Base-by-base conservation (phyloP, 768 basidiomycete genomes). In the Trametes cinnabarina region DNA sequence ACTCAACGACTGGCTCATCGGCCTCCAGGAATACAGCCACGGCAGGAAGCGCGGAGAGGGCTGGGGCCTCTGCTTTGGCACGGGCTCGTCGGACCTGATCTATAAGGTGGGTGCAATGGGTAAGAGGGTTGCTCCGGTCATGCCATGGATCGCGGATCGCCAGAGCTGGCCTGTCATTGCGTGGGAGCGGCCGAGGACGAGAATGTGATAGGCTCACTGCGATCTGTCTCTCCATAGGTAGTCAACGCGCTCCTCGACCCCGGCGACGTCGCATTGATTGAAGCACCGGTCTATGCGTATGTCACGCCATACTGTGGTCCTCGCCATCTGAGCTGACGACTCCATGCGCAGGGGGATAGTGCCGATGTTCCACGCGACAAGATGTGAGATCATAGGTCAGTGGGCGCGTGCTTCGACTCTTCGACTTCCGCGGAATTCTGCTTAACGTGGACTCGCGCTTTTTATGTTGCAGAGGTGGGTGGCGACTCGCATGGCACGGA, bases 11-110 rank as follows among this genome's bases (percentile, higher is more conserved):
- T 94, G 91, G 90, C 67, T 93, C 14, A 71, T 77, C 47, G 83
- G 82, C 4, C 73, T 98, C 52, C 93, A 97, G 70, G 84, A 82
- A 63, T 67, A 70, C 10, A 77, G 78, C 39, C 95, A 98, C 65
- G 82, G 82, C 4, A 78, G 92, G 43, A 76, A 77, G 47, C 69
- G 65, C 41, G 79, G 76, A 2, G 71, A 72, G 63, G 86, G 84
- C 7, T 98, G 94, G 94, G 75, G 77, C 41, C 70, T 94, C 10
- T 85, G 83, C 40, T 74, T 97, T 10, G 93, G 94, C 1, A 79
- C 80, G 39, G 95, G 95, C 11, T 91, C 90, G 42, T 95, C 97
- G 72, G 94, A 97, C 76, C 69, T 93, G 62, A 82, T 98, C 48
- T 88, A 80, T 75, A 97, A 95, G 82, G 93, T 90, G 51, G 4